Evolutionary conservation across 1,284 basidiomycete species (phyloP).

Genomic region (Naganishia sp.): DNA sequence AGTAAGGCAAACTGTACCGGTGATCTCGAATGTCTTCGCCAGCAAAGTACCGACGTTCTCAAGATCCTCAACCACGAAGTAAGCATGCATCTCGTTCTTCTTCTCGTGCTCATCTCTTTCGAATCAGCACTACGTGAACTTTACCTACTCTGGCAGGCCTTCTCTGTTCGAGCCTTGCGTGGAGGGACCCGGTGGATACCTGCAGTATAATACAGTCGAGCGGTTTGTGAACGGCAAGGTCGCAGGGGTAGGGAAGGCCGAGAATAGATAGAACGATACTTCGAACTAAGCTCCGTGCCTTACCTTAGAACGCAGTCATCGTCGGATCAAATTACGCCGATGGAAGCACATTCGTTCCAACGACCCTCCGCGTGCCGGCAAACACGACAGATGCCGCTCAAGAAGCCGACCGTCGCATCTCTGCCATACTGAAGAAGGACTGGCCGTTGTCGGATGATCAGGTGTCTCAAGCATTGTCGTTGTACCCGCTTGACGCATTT

Average conservation of each 20-base stretch:
- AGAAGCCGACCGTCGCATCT: constrained; percentile 27
- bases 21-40: constrained; percentile 33
- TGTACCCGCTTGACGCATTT: constrained; percentile 32
- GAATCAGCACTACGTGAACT: constrained; percentile 43
- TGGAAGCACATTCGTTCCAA: constrained; percentile 33
- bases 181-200: constrained; percentile 33
- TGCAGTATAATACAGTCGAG: constrained; percentile 32
- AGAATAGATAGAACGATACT: not conserved
- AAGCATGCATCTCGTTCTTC: constrained; percentile 54
- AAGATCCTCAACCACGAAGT: constrained; percentile 33
- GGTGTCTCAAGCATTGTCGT: constrained; percentile 11
- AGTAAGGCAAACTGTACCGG: constrained; percentile 31
- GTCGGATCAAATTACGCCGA: constrained; percentile 35
- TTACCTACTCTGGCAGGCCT: constrained; percentile 26
- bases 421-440: constrained; percentile 15
- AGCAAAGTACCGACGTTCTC: constrained; percentile 29
- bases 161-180: constrained; percentile 35
- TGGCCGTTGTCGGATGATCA: constrained; percentile 32
- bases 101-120: constrained; percentile 53
- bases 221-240: constrained; percentile 31
- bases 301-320: constrained; percentile 26
- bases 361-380: constrained; percentile 27
- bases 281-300: no score
- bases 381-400: constrained; percentile 31
- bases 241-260: constrained; percentile 18